These are phyloP conservation scores for Pythium aristosporum DNA, from an alignment of 352 stramenopile species.

Conservation along the genomic window DNA sequence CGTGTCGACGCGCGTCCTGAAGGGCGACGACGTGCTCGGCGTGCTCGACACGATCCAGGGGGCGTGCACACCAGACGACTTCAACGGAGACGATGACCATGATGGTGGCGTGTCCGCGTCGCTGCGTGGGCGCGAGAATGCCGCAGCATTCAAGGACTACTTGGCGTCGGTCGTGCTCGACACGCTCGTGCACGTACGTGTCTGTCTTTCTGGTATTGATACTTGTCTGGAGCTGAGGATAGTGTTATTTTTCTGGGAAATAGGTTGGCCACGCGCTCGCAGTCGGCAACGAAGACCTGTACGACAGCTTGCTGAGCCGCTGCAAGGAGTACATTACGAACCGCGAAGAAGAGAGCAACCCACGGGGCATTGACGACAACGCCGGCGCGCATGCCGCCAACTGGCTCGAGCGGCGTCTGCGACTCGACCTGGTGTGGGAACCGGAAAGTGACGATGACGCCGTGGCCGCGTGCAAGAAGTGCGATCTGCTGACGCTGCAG, in stretches of 20 bases:
- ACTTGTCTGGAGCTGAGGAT: background rate
- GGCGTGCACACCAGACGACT: conserved; percentile 63
- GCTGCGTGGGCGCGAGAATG: conserved; percentile 45
- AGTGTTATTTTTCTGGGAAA: conserved; percentile 3
- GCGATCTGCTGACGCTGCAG: conserved; percentile 52
- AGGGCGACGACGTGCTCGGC: conserved; percentile 57
- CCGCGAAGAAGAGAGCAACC: conserved; percentile 64
- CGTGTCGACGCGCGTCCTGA: conserved; percentile 53
- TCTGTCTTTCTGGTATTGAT: background rate
- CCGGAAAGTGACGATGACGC: conserved; percentile 60
- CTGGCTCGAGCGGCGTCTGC: conserved; percentile 71
- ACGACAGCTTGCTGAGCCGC: conserved; percentile 66
- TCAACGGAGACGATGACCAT: conserved; percentile 48
- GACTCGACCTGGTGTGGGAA: conserved; percentile 65
- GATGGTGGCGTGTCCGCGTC: background rate
- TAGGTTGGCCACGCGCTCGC: conserved; percentile 43
- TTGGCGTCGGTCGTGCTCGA: conserved; percentile 71
- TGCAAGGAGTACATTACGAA: conserved; percentile 71
- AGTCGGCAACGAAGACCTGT: conserved; percentile 48
- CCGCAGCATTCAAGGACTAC: conserved; percentile 75
- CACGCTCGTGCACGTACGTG: conserved; percentile 51
- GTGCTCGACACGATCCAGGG: conserved; percentile 63
- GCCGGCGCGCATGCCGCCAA: conserved; percentile 33
- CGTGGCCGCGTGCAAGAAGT: conserved; percentile 51
- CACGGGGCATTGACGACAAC: conserved; percentile 32